Conservation (phyloP, 2,329 filamentous ascomycete species). For the Penicillium sp. region DNA sequence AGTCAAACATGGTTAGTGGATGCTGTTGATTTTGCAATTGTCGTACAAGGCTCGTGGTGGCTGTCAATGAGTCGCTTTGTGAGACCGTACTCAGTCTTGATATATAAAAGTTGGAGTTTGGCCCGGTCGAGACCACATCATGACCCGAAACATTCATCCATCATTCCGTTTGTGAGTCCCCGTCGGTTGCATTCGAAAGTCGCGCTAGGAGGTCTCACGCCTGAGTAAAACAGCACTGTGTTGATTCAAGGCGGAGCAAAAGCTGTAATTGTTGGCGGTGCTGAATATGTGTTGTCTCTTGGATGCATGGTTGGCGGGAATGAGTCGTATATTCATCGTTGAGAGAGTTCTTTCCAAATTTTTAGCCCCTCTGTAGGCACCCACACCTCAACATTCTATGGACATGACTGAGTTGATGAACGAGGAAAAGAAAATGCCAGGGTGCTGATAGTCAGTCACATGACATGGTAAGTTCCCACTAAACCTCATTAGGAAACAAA, state of each 20-base stretch:
- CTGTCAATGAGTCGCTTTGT: neutral
- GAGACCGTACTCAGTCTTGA: neutral
- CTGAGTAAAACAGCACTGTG: neutral
- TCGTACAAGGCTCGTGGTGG: neutral
- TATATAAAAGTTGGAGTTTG: neutral
- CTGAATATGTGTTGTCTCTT: neutral
- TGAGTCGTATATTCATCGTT: neutral
- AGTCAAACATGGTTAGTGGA: neutral
- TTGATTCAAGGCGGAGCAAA: neutral
- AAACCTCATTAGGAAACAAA: conserved; percentile 14
- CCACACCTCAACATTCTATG: neutral
- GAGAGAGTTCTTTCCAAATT: no score
- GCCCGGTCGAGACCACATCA: neutral
- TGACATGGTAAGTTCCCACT: conserved; percentile 18
- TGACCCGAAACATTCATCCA: conserved; percentile 3
- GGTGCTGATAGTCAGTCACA: neutral
- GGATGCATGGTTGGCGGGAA: neutral
- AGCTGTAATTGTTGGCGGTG: neutral
- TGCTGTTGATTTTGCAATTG: neutral
- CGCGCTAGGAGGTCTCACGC: neutral
- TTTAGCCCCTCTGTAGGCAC: neutral
- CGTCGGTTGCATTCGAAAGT: conserved; percentile 1
- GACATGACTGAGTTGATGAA: neutral
- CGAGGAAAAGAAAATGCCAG: neutral
- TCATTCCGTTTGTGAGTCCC: neutral